Evolutionary conservation across 2,329 filamentous ascomycete genomes (phyloP).

Genomic region (Ascochyta pisi): DNA sequence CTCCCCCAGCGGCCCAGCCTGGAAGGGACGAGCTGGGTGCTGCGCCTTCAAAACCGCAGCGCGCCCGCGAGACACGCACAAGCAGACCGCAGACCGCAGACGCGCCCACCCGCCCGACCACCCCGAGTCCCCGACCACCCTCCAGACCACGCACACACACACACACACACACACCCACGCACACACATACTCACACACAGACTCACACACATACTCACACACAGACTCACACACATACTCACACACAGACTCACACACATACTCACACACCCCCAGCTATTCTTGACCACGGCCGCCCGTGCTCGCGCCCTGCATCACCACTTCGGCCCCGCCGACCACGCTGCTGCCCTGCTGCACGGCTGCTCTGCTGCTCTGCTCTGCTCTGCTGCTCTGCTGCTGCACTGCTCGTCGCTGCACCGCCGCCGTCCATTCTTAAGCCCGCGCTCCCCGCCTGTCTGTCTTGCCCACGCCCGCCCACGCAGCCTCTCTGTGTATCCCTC

Average conservation of each 20-base stretch:
- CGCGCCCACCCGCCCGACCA: background rate
- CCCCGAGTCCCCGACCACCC: too few relatives aligned
- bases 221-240: background rate
- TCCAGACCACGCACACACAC: background rate
- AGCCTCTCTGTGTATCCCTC: background rate
- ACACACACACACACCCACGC: background rate
- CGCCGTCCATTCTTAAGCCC: slow-evolving; percentile 7
- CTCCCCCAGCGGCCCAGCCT: background rate
- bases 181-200: background rate
- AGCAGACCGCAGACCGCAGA: background rate
- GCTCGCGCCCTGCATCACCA: slow-evolving; percentile 3
- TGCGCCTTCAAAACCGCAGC: slow-evolving; percentile 3
- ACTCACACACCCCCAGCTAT: background rate
- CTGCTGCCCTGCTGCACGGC: background rate
- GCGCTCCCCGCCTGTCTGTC: slow-evolving; percentile 5
- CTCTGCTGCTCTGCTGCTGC: too few relatives aligned
- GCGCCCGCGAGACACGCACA: background rate
- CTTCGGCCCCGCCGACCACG: slow-evolving; percentile 1
- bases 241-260: background rate
- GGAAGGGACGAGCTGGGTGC: background rate
- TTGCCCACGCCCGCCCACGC: slow-evolving; percentile 6
- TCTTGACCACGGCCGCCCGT: slow-evolving; percentile 3
- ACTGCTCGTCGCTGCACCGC: background rate
- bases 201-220: background rate
- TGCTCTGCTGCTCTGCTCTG: too few relatives aligned